Conservation (phyloP, 768 basidiomycete genomes). For the Pisolithus orientalis region DNA sequence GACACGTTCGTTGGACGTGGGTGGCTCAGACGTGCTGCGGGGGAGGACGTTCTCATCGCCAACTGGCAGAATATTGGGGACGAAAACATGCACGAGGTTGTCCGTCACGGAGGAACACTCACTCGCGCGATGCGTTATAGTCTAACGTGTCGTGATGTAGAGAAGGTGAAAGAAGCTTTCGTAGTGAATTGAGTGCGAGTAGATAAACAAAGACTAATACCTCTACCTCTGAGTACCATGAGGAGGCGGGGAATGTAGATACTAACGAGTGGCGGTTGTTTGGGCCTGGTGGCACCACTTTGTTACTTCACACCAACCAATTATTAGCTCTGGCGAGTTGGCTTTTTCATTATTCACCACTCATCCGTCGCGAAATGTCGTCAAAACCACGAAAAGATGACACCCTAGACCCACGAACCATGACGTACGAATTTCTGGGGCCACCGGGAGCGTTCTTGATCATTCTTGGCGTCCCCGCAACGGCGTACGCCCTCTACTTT, state of each 20-base stretch:
- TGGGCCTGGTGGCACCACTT: no score
- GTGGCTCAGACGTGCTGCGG: slow-evolving; percentile 18
- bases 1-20: slow-evolving; percentile 37
- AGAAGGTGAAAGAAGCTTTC: slow-evolving; percentile 38
- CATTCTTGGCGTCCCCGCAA: slow-evolving; percentile 61
- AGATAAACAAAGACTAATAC: no score
- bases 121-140: slow-evolving; percentile 63
- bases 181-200: no score
- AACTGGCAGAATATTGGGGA: slow-evolving; percentile 53
- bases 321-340: no score
- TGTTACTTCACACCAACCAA: no score
- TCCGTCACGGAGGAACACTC: slow-evolving; percentile 47
- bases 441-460: slow-evolving; percentile 72
- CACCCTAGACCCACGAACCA: slow-evolving; percentile 62
- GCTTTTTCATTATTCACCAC: no score
- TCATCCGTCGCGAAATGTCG: slow-evolving; percentile 3
- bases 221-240: no score
- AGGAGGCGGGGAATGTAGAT: no score
- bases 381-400: slow-evolving; percentile 5
- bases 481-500: slow-evolving; percentile 72
- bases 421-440: slow-evolving; percentile 75
- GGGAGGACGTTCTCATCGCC: slow-evolving; percentile 36
- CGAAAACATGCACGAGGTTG: slow-evolving; percentile 29
- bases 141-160: slow-evolving; percentile 81
- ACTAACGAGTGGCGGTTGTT: no score